phyloP scores from a whole-genome alignment of 495 filamentous ascomycete species.

The Penicillium goetzii region DNA sequence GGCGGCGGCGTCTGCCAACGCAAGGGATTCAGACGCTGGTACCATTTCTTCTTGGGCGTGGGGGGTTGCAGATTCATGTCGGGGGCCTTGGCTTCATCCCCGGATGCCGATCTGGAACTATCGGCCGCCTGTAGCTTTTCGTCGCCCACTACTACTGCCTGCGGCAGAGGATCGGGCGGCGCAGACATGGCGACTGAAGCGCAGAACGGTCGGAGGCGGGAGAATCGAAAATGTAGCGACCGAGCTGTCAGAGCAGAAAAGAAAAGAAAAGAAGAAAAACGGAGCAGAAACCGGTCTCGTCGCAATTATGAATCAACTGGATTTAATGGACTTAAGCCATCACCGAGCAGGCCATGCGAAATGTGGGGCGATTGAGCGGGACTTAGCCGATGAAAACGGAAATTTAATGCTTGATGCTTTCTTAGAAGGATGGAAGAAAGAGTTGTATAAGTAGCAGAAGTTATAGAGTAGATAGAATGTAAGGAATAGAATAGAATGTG shows the following conservation, averaged over 20 bases:
- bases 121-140: constrained; percentile 23
- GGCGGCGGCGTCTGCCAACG: constrained; percentile 54
- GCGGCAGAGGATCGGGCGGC: constrained; percentile 23
- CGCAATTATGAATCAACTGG: constrained; percentile 7
- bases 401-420: neutral
- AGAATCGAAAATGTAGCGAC: neutral
- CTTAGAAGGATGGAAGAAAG: too few species aligned
- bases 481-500: too few species aligned
- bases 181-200: constrained; percentile 21
- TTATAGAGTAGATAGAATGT: too few species aligned
- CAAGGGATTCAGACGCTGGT: constrained; percentile 58
- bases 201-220: neutral
- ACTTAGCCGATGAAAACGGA: constrained; percentile 17
- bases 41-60: constrained; percentile 51
- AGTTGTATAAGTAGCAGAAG: too few species aligned
- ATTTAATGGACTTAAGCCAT: constrained; percentile 13
- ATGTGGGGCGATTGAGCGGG: constrained; percentile 11
- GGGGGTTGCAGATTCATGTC: constrained; percentile 14
- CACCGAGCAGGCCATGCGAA: neutral
- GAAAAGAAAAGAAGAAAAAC: neutral
- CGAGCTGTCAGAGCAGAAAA: neutral
- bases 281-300: neutral
- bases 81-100: constrained; percentile 28
- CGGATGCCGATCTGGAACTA: constrained; percentile 23
- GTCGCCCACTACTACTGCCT: constrained; percentile 23